Evolutionary conservation across 108 stramenopile genomes (phyloP), one percentile per base, ranked within the genome.

Genomic region (Skeletonema menzelii): DNA sequence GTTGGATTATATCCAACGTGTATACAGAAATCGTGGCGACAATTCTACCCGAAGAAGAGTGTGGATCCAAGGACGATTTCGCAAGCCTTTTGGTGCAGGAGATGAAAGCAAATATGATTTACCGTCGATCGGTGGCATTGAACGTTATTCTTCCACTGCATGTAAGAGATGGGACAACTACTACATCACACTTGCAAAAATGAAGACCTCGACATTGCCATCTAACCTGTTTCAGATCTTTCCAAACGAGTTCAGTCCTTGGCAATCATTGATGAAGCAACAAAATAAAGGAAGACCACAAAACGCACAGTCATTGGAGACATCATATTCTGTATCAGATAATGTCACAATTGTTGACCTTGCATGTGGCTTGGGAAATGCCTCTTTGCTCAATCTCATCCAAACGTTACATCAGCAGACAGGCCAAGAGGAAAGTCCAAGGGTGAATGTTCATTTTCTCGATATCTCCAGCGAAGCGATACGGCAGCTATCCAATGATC

Each of bases 41-140:
- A 69, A 59, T 14, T 68, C 74, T 5, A 65, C 42, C 17, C 76
- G 92, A 44, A 67, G 89, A 63, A 70, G 89, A 42, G 86, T 93
- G 4, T 93, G 92, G 92, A 85, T 93, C 17, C 89, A 90, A 63
- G 92, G 70, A 10, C 59, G 89, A 27, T 90, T 90, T 80, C 85
- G 77, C 8, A 83, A 84, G 47, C 84, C 84, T 69, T 10, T 58
- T 14, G 22, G 32, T 63, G 26, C 24, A 15, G 34, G 13, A 8
- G 14, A 27, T 32, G 24, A 20, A 15, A 32, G n/a, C 32, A 55
- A 44, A 27, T 2, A 15, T 46, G 4, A 27, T 27, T 26, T 14
- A 14, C 14, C 12, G 5, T 42, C 40, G 3, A n/a, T n/a, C 15
- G 40, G 40, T 3, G 15, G 40, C 40, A 42, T 42, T 42, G 63